These are phyloP conservation scores for Lactuca sativa DNA, from an alignment of 129 eudicot species.

Conservation along the genomic window DNA sequence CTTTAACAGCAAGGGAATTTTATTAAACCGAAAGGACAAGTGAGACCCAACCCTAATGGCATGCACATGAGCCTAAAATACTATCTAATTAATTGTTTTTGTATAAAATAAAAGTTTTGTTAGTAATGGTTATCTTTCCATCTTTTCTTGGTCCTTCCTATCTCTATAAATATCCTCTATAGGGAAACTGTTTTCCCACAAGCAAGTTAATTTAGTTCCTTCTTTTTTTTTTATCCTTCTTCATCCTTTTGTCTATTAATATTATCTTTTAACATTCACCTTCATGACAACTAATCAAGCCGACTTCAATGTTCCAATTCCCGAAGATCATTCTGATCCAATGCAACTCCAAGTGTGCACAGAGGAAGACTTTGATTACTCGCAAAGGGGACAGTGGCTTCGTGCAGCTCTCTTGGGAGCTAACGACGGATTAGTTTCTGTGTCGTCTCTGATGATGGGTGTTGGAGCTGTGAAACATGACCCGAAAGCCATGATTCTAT, in stretches of 20 bases:
- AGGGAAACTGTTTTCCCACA: conserved; percentile 6
- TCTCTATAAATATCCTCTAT: conserved; percentile 25
- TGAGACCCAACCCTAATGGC: conserved; percentile 3
- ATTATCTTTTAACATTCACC: conserved; percentile 3
- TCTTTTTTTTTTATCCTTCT: neutral
- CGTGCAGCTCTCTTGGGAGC: conserved; percentile 43
- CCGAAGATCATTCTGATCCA: neutral
- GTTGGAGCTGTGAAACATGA: conserved; percentile 36
- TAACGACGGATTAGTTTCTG: conserved; percentile 34
- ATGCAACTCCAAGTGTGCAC: conserved; percentile 3
- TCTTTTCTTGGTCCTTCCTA: neutral
- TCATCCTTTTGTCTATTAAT: neutral
- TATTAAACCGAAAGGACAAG: no score
- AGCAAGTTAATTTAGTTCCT: neutral
- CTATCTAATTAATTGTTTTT: neutral
- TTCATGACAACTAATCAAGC: conserved; percentile 15
- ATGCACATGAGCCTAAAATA: conserved; percentile 25
- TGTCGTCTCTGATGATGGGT: conserved; percentile 39
- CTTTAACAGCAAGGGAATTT: no score
- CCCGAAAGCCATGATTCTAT: conserved; percentile 33
- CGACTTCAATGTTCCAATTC: conserved; percentile 9
- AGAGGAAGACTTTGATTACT: conserved; percentile 27
- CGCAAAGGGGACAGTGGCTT: conserved; percentile 40
- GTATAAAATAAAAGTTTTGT: neutral
- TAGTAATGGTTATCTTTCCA: neutral